phyloP scores from a whole-genome alignment of 768 basidiomycete species.

The Russula sp. region DNA sequence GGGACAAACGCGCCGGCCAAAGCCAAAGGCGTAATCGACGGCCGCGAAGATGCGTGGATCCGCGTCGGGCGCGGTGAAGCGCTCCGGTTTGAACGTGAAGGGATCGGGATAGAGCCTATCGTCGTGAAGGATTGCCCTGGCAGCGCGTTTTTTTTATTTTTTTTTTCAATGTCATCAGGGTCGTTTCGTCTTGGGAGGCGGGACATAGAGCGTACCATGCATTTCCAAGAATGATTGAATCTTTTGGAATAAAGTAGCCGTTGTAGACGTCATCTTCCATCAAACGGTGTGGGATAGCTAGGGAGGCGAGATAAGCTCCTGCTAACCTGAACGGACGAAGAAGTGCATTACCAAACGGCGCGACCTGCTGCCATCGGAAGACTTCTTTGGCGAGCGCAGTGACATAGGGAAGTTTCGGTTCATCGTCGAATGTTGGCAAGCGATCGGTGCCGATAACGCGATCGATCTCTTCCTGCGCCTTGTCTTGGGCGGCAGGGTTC shows the following conservation, averaged over 20 bases:
- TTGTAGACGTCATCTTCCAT: conserved; percentile 24
- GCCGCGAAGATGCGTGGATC: conserved; percentile 11
- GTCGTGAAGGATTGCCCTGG: conserved; percentile 25
- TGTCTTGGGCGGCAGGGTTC: conserved; percentile 20
- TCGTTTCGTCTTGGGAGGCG: no score
- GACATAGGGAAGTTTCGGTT: conserved; percentile 23
- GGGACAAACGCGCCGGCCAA: conserved; percentile 23
- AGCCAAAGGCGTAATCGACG: conserved; percentile 23
- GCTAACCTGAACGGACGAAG: no score
- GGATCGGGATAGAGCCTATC: conserved; percentile 26
- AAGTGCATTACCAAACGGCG: conserved; percentile 18
- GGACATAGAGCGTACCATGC: conserved; percentile 11
- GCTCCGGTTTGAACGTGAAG: conserved; percentile 27
- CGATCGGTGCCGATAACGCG: conserved; percentile 23
- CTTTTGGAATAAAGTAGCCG: conserved; percentile 25
- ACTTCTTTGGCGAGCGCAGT: conserved; percentile 23
- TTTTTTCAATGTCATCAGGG: no score
- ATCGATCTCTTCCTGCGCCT: conserved; percentile 27
- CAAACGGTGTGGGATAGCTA: conserved; percentile 23
- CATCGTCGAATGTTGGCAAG: conserved; percentile 25
- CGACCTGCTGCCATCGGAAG: conserved; percentile 25
- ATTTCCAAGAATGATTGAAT: conserved; percentile 20
- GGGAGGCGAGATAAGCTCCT: background rate
- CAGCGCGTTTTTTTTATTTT: no score
- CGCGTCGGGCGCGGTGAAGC: conserved; percentile 21